These are phyloP conservation scores for Talaromyces sp. DNA, from an alignment of 2,329 filamentous ascomycete species.

Conservation along the genomic window DNA sequence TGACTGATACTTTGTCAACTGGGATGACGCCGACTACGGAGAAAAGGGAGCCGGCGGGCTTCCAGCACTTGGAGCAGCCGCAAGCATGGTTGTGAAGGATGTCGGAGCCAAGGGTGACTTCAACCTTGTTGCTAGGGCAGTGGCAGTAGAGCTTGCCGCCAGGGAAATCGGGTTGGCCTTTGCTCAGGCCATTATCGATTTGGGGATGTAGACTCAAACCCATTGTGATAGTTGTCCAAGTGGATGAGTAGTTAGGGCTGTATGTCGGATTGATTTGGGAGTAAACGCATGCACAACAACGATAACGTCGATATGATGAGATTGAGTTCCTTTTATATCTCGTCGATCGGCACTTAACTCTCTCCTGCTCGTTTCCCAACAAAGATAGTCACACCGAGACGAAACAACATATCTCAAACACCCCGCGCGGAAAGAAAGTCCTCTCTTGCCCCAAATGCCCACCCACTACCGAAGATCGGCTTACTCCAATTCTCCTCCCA, in stretches of 20 bases:
- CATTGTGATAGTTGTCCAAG: background rate
- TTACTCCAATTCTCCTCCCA: background rate
- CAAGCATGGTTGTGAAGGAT: conserved; percentile 68
- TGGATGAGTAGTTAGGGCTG: background rate
- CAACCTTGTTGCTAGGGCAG: conserved; percentile 55
- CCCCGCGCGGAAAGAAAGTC: background rate
- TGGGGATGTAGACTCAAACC: conserved; percentile 52
- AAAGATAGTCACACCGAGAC: background rate
- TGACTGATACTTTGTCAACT: conserved; percentile 52
- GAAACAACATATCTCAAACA: background rate
- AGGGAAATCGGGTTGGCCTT: conserved; percentile 52
- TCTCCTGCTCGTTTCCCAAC: background rate
- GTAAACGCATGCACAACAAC: background rate
- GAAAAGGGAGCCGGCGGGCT: conserved; percentile 62
- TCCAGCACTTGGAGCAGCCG: conserved; percentile 71
- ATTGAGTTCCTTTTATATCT: background rate
- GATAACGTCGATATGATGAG: background rate
- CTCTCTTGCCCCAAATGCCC: background rate
- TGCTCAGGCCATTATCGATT: conserved; percentile 60
- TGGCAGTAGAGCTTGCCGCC: conserved; percentile 63
- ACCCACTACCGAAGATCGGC: background rate
- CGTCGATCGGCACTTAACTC: background rate
- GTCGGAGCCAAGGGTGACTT: conserved; percentile 56
- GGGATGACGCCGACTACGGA: conserved; percentile 62
- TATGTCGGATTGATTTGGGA: background rate